Conservation (phyloP, 2,329 filamentous ascomycete species). For the Pseudogymnoascus verrucosus region DNA sequence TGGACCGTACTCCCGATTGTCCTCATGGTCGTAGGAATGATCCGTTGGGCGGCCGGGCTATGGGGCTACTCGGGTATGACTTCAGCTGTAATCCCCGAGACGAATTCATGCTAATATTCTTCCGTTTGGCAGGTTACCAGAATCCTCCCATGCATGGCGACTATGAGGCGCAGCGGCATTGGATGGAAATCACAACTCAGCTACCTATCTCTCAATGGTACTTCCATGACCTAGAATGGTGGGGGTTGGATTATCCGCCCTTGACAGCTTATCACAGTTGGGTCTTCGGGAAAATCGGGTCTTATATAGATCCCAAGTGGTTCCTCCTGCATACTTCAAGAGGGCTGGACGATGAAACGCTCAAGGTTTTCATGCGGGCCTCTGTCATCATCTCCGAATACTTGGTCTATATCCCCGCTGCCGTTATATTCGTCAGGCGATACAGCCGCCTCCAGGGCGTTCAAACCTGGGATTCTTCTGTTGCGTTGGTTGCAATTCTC, state of each 20-base stretch:
- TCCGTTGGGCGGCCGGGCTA: constrained; percentile 83
- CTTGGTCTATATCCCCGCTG: constrained; percentile 76
- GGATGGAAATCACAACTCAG: constrained; percentile 94
- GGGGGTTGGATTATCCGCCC: constrained; percentile 96
- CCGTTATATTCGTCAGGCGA: constrained; percentile 76
- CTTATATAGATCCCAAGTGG: constrained; percentile 72
- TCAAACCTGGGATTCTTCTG: constrained; percentile 71
- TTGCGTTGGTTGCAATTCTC: constrained; percentile 81
- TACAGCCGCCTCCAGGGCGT: constrained; percentile 70
- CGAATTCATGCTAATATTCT: neutral
- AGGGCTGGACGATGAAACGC: constrained; percentile 64
- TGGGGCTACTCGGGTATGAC: constrained; percentile 86
- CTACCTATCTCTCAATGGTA: constrained; percentile 94
- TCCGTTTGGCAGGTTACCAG: constrained; percentile 52
- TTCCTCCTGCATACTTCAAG: constrained; percentile 79
- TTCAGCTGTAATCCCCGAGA: neutral
- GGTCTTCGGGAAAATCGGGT: constrained; percentile 81
- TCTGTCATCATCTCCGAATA: constrained; percentile 90
- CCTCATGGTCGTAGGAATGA: constrained; percentile 82
- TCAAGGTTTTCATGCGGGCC: constrained; percentile 95
- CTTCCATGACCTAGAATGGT: constrained; percentile 93
- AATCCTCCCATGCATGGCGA: constrained; percentile 90
- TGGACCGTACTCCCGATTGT: constrained; percentile 86
- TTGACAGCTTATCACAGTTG: constrained; percentile 98
- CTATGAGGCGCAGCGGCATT: constrained; percentile 95